phyloP scores from a whole-genome alignment of 495 filamentous ascomycete genomes.

The Penicillium parvum region DNA sequence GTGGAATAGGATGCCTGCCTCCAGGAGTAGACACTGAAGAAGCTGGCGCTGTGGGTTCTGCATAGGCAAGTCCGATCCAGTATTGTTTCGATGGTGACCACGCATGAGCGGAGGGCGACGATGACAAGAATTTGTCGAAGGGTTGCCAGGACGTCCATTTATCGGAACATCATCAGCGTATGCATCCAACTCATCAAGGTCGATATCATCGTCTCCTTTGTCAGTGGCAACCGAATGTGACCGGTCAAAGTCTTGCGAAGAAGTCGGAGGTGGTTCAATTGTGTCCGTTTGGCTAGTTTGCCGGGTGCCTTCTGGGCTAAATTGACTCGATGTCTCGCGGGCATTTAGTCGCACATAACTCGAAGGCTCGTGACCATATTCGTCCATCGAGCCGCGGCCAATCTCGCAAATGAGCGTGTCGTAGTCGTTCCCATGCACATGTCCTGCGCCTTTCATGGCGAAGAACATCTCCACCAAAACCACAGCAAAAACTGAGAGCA shows the following conservation, averaged over 20 bases:
- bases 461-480: constrained; percentile 76
- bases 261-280: constrained; percentile 6
- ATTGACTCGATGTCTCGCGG: constrained; percentile 15
- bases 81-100: constrained; percentile 9
- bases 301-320: constrained; percentile 22
- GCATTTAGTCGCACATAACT: constrained; percentile 24
- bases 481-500: constrained; percentile 71
- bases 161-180: constrained; percentile 23
- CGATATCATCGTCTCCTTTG: constrained; percentile 28
- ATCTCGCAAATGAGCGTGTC: constrained; percentile 39
- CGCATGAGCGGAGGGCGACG: constrained; percentile 13
- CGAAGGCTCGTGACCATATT: constrained; percentile 12
- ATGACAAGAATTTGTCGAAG: constrained; percentile 3
- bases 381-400: constrained; percentile 18
- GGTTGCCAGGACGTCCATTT: constrained; percentile 13
- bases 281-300: constrained; percentile 6
- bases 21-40: constrained; percentile 73
- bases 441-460: constrained; percentile 48
- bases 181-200: constrained; percentile 26
- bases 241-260: constrained; percentile 11
- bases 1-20: constrained; percentile 84
- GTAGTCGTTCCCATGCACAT: constrained; percentile 47
- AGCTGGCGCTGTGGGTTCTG: constrained; percentile 56
- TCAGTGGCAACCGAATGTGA: constrained; percentile 2
- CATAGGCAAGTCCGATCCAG: constrained; percentile 20